Evolutionary conservation across 148 eudicot species (phyloP), one percentile per base, ranked within the genome.

Genomic region (Silene uniflora): DNA sequence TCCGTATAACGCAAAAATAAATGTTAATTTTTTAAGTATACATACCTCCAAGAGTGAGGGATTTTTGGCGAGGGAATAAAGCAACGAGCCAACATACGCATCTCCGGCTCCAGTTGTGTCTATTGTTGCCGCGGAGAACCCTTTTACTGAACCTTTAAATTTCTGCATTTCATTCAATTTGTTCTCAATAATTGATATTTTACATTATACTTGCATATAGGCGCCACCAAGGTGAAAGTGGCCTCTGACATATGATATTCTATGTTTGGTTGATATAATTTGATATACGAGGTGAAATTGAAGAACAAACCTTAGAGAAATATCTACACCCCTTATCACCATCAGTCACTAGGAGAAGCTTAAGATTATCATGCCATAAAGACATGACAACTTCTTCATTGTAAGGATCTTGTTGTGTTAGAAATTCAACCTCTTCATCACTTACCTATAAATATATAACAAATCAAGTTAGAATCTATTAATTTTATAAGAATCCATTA

Each of bases 21-120:
- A n/a, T n/a, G n/a, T n/a, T n/a, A n/a, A n/a, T n/a, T n/a, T n/a
- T n/a, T n/a, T n/a, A n/a, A n/a, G n/a, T n/a, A n/a, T n/a, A n/a
- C n/a, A n/a, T 66, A 85, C 86, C 86, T 77, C 32, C 58, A 85
- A 79, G 5, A 85, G 76, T 9, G 83, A 72, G 39, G 67, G 63
- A 44, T 88, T 84, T 3, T 81, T 76, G 1, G 85, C 84, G 89
- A 29, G 32, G 32, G 32, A 29, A 29, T 29, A 29, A 29, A 29
- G 32, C 32, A 29, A 29, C 3, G 32, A 29, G 2, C 32, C 32
- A 29, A 29, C 32, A 3, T 29, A 29, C 3, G 32, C 32, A 29
- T 29, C 32, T n/a, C 91, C 91, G 4, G 91, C 91, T 32, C 91
- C 91, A 0, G 91, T 88, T 21, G 91, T 82, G 67, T 88, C 91